Base-by-base conservation (phyloP, 441 rosid species). In the Gossypium davidsonii region DNA sequence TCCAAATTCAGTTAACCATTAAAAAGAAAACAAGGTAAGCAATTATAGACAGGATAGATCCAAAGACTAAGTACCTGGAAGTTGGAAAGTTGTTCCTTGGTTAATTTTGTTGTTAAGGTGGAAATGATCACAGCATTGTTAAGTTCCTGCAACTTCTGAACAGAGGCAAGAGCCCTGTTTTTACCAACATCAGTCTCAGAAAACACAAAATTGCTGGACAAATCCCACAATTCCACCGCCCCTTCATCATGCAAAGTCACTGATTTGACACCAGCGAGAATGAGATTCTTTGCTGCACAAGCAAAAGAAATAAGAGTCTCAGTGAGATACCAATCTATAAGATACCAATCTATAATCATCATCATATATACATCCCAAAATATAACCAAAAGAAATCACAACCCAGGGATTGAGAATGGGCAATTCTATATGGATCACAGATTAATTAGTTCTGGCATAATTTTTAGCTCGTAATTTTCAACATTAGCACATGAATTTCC, bases 201-300 rank as follows among this genome's bases (percentile, higher is more conserved):
- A 76, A 94, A 89, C 77, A 92, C 78, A 76, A 94, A 91, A 76
- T 92, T 91, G 67, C 97, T 83, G 18, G 94, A 92, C 77, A 94
- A 79, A 79, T 92, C 99, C 98, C 98, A 94, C 71, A 91, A 73
- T 78, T 91, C 94, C 60, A 92, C 96, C 14, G 59, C 80, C 46
- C 89, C 91, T 75, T 86, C 94, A 78, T 95, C 97, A 44, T 92
- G 98, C 83, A 94, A 81, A 2, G 97, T 90, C 76, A 94, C 96
- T 0, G 98, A 92, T 85, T 94, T 94, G 59, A 94, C 98, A 64
- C 99, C 99, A 71, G 99, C 99, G 48, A 94, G 96, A 65, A 92
- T 78, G 66, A 94, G 86, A 76, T 94, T 92, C 85, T 92, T 94
- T 3, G 99, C 99, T 94, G 86, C 83, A 75, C 26, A 79, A 58